Evolutionary conservation across 2,329 filamentous ascomycete species (phyloP).

Genomic region (Botrytis paeoniae): DNA sequence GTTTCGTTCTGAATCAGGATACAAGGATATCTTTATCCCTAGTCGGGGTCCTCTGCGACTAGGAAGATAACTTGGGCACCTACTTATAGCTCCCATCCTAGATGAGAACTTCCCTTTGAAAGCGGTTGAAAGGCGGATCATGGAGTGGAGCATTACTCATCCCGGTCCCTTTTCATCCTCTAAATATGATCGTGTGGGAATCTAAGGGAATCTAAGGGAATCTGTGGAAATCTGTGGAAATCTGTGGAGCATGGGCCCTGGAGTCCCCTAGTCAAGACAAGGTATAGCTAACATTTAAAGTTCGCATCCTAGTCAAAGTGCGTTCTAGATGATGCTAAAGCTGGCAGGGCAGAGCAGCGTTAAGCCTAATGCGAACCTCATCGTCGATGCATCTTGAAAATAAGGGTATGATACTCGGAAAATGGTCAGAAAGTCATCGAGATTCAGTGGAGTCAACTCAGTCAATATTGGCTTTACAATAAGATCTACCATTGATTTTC

Average conservation of each 20-base stretch:
- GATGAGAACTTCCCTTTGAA: neutral
- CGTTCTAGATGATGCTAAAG: neutral
- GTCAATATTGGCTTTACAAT: neutral
- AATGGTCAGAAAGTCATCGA: neutral
- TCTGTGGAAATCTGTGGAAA: no score
- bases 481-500: neutral
- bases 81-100: no score
- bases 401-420: neutral
- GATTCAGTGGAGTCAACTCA: neutral
- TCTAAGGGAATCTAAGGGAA: no score
- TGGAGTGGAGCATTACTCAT: neutral
- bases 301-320: neutral
- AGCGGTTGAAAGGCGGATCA: neutral
- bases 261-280: neutral
- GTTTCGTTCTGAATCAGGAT: neutral
- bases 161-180: neutral
- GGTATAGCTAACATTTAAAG: neutral
- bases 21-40: neutral
- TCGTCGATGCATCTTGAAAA: slow-evolving; percentile 1
- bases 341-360: neutral
- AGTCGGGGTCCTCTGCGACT: neutral
- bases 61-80: no score
- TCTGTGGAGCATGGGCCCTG: neutral
- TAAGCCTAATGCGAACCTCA: neutral
- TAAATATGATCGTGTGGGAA: neutral